phyloP scores from a whole-genome alignment of 2,329 filamentous ascomycete genomes.

The Rhynchosporium graminicola region DNA sequence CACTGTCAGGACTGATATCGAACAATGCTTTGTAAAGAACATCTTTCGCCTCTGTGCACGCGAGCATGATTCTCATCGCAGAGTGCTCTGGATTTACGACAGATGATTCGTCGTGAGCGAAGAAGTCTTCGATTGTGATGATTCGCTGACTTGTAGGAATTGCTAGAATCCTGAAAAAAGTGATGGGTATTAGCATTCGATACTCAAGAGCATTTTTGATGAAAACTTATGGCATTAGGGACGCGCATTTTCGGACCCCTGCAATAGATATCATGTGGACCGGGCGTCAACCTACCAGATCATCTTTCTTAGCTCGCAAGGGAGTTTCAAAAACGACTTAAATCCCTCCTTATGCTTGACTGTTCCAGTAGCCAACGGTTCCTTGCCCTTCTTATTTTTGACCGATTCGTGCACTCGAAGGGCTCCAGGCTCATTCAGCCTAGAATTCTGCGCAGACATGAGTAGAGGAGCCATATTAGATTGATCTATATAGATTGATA shows the following conservation, averaged over 20 bases:
- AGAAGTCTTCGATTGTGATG: neutral
- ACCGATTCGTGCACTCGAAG: neutral
- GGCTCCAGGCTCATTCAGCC: neutral
- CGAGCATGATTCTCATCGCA: neutral
- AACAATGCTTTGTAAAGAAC: neutral
- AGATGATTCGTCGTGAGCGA: neutral
- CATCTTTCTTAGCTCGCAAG: constrained; percentile 3
- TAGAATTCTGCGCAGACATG: neutral
- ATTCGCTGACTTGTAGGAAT: neutral
- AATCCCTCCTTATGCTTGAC: neutral
- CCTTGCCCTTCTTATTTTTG: neutral
- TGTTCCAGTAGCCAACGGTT: neutral
- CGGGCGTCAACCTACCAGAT: neutral
- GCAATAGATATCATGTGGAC: neutral
- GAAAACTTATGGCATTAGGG: too few relatives aligned
- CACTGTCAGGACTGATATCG: too few relatives aligned
- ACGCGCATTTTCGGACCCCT: too few relatives aligned
- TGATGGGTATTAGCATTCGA: neutral
- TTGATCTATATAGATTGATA: neutral
- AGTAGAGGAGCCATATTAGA: neutral
- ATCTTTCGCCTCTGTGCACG: neutral
- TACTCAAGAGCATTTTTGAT: too few relatives aligned
- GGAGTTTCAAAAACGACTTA: neutral
- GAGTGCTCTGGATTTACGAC: neutral
- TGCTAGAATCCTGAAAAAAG: neutral